Evolutionary conservation across 2,329 filamentous ascomycete species (phyloP).

Genomic region (Cordyceps pruinosa): DNA sequence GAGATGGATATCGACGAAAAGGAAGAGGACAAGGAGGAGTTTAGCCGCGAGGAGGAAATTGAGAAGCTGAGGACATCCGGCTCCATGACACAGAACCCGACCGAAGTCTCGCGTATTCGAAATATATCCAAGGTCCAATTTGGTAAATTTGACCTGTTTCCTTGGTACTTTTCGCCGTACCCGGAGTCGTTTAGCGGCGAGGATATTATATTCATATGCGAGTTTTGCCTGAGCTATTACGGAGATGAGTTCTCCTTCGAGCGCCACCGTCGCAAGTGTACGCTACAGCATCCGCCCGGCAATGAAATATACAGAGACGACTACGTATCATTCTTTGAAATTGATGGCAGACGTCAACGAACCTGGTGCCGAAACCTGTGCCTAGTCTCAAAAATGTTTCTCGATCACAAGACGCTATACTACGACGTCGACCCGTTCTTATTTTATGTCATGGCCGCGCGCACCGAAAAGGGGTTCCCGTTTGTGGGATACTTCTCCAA

Average conservation of each 20-base stretch:
- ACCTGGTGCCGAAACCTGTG: constrained; percentile 97
- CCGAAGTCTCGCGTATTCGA: constrained; percentile 90
- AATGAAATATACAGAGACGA: constrained; percentile 98
- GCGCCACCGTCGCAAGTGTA: constrained; percentile 84
- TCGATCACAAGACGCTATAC: constrained; percentile 97
- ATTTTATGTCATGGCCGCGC: constrained; percentile 95
- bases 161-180: constrained; percentile 99
- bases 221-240: constrained; percentile 92
- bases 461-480: constrained; percentile 84
- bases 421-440: constrained; percentile 99
- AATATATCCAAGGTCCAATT: constrained; percentile 94
- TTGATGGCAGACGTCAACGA: constrained; percentile 86
- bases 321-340: constrained; percentile 92
- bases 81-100: constrained; percentile 98
- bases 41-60: constrained; percentile 83
- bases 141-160: constrained; percentile 83
- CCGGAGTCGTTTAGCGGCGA: constrained; percentile 81
- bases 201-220: constrained; percentile 92
- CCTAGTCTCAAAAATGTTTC: constrained; percentile 88
- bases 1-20: constrained; percentile 51
- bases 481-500: constrained; percentile 99
- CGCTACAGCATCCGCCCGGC: constrained; percentile 82
- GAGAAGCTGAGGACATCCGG: constrained; percentile 91
- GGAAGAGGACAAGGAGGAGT: constrained; percentile 45
- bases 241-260: constrained; percentile 74